phyloP scores from a whole-genome alignment of 177 flowering plant genomes.

The Tripterygium wilfordii region DNA sequence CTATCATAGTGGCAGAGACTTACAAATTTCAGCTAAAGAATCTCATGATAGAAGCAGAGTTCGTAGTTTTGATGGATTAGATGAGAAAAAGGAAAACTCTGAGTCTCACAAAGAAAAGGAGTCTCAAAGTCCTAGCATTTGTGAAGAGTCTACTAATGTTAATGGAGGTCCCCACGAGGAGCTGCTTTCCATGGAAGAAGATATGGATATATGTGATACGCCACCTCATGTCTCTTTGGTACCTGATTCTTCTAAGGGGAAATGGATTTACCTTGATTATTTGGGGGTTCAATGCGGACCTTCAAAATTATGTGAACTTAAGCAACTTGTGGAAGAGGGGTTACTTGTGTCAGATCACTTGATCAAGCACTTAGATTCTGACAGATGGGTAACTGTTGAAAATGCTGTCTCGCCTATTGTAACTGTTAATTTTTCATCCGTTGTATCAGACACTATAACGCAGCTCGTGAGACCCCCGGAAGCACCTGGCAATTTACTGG shows the following conservation, averaged over 20 bases:
- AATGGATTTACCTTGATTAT: constrained; percentile 93
- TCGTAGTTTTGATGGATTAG: constrained; percentile 16
- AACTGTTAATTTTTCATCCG: constrained; percentile 41
- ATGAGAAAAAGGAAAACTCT: constrained; percentile 26
- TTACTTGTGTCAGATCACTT: constrained; percentile 79
- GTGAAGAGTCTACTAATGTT: constrained; percentile 33
- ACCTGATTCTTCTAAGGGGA: constrained; percentile 47
- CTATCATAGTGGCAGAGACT: constrained; percentile 34
- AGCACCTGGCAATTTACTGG: constrained; percentile 87
- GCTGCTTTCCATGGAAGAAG: constrained; percentile 91
- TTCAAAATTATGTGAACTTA: constrained; percentile 70
- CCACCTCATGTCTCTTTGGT: constrained; percentile 74
- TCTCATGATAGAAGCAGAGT: constrained; percentile 22
- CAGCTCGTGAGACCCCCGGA: constrained; percentile 87
- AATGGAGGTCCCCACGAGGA: constrained; percentile 58
- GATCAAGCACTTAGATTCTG: constrained; percentile 74
- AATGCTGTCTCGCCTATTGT: constrained; percentile 89
- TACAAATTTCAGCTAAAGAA: constrained; percentile 33
- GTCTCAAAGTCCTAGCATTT: constrained; percentile 17
- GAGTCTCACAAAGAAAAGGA: constrained; percentile 29
- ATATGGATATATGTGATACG: constrained; percentile 96
- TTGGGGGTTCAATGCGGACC: constrained; percentile 84
- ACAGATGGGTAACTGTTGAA: constrained; percentile 95
- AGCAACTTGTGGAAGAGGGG: constrained; percentile 70
- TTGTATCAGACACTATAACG: constrained; percentile 64